These are phyloP conservation scores for Trifolium pratense DNA, from an alignment of 306 rosid species.

Conservation along the genomic window DNA sequence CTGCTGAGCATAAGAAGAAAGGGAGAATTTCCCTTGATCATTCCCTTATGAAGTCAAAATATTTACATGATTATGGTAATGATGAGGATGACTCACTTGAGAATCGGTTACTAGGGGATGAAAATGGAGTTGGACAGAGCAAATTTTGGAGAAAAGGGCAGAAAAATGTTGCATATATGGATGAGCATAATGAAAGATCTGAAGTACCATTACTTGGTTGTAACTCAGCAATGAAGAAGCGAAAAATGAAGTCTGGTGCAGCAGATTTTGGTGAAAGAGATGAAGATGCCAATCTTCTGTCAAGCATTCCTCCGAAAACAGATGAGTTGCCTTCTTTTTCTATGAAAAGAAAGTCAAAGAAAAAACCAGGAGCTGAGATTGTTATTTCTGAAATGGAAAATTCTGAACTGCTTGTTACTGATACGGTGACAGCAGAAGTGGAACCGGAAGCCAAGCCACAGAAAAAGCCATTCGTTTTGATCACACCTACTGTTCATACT, in stretches of 20 bases:
- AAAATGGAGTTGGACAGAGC: conserved; percentile 55
- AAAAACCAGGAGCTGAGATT: conserved; percentile 63
- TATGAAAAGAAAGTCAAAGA: conserved; percentile 71
- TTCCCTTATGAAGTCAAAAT: conserved; percentile 50
- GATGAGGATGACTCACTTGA: conserved; percentile 66
- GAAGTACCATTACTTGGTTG: conserved; percentile 77
- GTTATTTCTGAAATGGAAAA: conserved; percentile 65
- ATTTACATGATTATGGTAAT: conserved; percentile 53
- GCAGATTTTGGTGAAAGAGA: conserved; percentile 54
- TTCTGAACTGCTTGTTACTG: conserved; percentile 59
- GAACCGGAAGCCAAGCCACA: conserved; percentile 87
- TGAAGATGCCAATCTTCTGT: conserved; percentile 55
- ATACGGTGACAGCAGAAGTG: conserved; percentile 59
- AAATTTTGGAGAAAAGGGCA: conserved; percentile 59
- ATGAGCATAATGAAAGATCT: conserved; percentile 56
- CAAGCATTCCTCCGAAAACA: conserved; percentile 43
- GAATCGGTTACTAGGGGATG: conserved; percentile 53
- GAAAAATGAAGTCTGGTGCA: conserved; percentile 64
- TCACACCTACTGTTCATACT: conserved; percentile 91
- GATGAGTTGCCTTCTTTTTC: conserved; percentile 55
- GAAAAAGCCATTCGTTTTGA: conserved; percentile 76
- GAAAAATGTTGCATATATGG: conserved; percentile 53
- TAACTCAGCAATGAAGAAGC: conserved; percentile 64
- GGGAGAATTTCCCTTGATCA: conserved; percentile 52
- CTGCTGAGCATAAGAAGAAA: conserved; percentile 62